These are phyloP conservation scores for Corymbia maculata DNA, from an alignment of 345 rosid genomes.

Conservation along the genomic window DNA sequence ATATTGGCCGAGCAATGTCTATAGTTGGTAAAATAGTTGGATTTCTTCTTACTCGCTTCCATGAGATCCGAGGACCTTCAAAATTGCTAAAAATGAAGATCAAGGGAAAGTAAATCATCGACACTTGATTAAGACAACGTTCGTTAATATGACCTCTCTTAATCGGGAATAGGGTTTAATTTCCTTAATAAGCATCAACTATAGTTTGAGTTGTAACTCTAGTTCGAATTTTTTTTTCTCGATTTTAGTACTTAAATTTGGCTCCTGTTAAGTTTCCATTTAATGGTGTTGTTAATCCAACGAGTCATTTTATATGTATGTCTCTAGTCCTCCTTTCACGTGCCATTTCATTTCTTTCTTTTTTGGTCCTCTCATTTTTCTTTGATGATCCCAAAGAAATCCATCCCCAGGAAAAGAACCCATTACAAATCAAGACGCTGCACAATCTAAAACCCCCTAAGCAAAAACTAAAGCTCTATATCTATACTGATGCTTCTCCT, in stretches of 20 bases:
- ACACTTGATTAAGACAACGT: background rate
- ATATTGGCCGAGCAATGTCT: background rate
- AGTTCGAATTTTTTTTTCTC: fast-evolving
- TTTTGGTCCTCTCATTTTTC: background rate
- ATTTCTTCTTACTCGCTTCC: background rate
- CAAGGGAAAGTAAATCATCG: background rate
- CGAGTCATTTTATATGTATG: background rate
- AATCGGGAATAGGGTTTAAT: background rate
- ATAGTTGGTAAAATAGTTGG: background rate
- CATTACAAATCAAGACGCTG: background rate
- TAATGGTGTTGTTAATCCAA: background rate
- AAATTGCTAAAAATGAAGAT: background rate
- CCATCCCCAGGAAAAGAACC: background rate
- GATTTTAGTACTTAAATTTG: background rate
- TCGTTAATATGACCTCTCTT: background rate
- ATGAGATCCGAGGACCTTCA: background rate
- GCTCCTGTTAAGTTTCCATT: background rate
- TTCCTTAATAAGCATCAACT: fast-evolving
- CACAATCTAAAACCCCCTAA: background rate
- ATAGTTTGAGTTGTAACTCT: fast-evolving
- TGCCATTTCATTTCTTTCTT: background rate
- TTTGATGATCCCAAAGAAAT: fast-evolving
- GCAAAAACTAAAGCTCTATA: background rate
- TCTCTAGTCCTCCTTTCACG: background rate
- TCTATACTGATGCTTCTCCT: background rate